Base-by-base conservation (phyloP, 2,329 filamentous ascomycete species). In the Fusarium euwallaceae region DNA sequence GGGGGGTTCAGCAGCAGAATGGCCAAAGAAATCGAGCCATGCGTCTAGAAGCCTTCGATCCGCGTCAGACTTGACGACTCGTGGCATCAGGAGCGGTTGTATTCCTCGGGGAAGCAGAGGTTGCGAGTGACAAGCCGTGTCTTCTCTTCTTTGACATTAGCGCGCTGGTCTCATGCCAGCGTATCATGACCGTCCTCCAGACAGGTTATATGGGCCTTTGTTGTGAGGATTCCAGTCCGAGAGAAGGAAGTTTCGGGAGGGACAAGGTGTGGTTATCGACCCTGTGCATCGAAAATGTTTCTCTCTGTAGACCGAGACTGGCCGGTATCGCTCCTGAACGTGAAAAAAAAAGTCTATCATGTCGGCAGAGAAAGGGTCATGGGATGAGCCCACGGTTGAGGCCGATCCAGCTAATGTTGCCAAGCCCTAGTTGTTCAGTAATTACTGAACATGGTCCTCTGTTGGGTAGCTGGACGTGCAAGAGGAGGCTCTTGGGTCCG, bases 41-140 rank as follows among this genome's bases (percentile, higher is more conserved):
- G 36, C 41, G n/a, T 17, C 64, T 36, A 24, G 16, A 61, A 64
- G 22, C 34, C 27, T 58, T 74, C 61, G 72, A 73, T 73, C 39
- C 59, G 45, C 59, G 34, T 43, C 36, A 39, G 51, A 16, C 34
- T 64, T 55, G 39, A 70, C 48, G 56, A 60, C 41, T 61, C 53
- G 62, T 61, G 22, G 22, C 59, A 74, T 75, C 24, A 24, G 24
- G 24, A 24, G 24, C 24, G 24, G 24, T 32, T 55, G 56, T 64
- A 41, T 11, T 61, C n/a, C 10, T 17, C 29, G 55, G 9, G 55
- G 36, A n/a, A 53, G 45, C 29, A 43, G 34, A 59, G 29, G 32
- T 41, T 59, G 22, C 17, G 51, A 55, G 56, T 24, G 51, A 59
- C 56, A 64, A 59, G 11, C 17, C 1, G 16, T 27, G 34, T 53